phyloP scores from a whole-genome alignment of 139 green algal genomes.

The Eudorina sp. region DNA sequence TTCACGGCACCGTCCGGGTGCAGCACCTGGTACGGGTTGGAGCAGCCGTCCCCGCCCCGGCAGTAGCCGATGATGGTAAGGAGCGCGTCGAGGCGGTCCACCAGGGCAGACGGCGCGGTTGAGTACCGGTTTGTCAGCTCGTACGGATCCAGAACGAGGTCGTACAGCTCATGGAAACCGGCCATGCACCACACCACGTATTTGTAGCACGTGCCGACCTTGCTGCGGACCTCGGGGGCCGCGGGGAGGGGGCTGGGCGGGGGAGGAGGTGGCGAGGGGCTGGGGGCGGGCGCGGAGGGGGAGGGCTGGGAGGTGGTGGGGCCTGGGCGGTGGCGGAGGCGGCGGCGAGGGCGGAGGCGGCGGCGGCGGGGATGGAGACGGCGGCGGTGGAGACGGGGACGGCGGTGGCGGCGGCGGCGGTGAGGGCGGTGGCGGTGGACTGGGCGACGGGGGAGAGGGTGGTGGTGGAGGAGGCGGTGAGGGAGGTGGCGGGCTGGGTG shows the following conservation, averaged over 20 bases:
- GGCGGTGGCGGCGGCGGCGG: not conserved
- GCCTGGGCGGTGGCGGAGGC: not conserved
- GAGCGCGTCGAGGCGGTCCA: constrained; percentile 39
- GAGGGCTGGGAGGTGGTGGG: no score
- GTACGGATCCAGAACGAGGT: constrained; percentile 50
- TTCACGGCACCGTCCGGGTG: constrained; percentile 29
- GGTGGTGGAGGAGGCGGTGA: not conserved
- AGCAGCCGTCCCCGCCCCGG: not conserved
- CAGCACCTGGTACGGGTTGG: constrained; percentile 27
- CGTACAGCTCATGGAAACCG: constrained; percentile 44
- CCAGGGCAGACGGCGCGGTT: not conserved
- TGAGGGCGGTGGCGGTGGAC: not conserved
- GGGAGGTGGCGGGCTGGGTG: not conserved
- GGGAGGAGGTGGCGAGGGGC: not conserved
- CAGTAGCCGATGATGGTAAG: constrained; percentile 36
- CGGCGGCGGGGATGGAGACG: not conserved
- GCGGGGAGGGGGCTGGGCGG: not conserved
- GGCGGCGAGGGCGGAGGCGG: not conserved
- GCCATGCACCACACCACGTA: constrained; percentile 48
- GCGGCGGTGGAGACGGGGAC: not conserved
- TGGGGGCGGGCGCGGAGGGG: not conserved
- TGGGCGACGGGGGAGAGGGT: not conserved
- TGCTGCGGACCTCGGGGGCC: not conserved
- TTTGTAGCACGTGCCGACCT: constrained; percentile 48
- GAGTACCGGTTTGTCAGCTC: constrained; percentile 42